Percentiles rank a stretch among this genome's conserved stretches.
These are phyloP conservation scores for Tetraselmis chui DNA, from an alignment of 139 green algal genomes.

Conservation along the genomic window DNA sequence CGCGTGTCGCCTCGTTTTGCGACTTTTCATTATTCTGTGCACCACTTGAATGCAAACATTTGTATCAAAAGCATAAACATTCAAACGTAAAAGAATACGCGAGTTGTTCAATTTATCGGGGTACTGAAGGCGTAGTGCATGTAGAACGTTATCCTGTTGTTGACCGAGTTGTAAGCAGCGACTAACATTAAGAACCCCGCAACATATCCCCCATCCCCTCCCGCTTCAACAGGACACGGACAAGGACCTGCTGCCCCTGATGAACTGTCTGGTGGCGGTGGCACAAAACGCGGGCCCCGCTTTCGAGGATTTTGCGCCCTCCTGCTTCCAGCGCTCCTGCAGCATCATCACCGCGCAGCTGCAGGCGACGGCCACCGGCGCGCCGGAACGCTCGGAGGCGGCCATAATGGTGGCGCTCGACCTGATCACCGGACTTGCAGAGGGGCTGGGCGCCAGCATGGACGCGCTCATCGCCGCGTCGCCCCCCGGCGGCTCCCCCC, in stretches of 20 bases:
- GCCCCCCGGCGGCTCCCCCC: background rate
- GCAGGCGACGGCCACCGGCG: constrained; percentile 24
- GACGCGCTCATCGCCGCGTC: constrained; percentile 55
- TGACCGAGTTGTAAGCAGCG: constrained; percentile 9
- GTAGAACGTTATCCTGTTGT: no score
- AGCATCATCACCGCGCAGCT: constrained; percentile 44
- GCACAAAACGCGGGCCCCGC: constrained; percentile 25
- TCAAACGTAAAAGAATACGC: no score
- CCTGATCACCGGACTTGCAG: constrained; percentile 47
- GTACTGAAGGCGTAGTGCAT: no score
- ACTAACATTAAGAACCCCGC: constrained; percentile 19
- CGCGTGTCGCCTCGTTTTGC: no score
- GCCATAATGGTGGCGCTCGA: background rate
- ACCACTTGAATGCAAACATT: no score
- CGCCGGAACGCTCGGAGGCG: background rate
- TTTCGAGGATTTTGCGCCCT: constrained; percentile 54
- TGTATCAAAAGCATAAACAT: no score
- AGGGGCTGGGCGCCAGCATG: constrained; percentile 59
- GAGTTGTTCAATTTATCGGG: no score
- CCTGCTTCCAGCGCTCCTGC: constrained; percentile 56
- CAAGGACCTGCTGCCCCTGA: constrained; percentile 66
- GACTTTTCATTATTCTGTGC: no score
- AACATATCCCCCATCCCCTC: constrained; percentile 5
- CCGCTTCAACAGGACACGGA: constrained; percentile 36
- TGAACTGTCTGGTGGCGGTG: constrained; percentile 78